Evolutionary conservation across 202 grass and related monocot genomes (phyloP), one percentile per base, ranked within the genome.

Genomic region (Musa balbisiana): DNA sequence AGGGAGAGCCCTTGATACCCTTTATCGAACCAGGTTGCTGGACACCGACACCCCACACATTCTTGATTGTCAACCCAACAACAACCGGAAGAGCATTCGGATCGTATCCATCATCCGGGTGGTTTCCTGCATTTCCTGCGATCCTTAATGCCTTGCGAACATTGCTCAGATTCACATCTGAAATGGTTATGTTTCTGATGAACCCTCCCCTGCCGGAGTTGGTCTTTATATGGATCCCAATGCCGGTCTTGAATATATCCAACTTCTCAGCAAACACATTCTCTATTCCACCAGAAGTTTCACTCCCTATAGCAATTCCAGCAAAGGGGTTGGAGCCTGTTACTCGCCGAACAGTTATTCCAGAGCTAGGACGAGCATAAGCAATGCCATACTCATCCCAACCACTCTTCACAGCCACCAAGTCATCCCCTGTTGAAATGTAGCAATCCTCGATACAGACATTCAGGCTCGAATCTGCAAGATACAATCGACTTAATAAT

Each of bases 311-410:
- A 0, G 92, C 84, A 10, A 96, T 80, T 8, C 92, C 92, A 0
- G 87, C 85, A 65, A 90, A 96, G 4, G 89, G 92, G 9, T 76
- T 87, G 22, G 89, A 96, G 26, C 85, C 89, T 11, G 87, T 82
- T 21, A 96, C 72, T 73, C 87, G 76, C 3, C 87, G 85, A n/a
- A 92, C 33, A 15, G 92, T 92, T 77, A 96, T 92, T 74, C 49
- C 83, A 0, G 92, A 90, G 83, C 89, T 88, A 17, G 89, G 85
- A 19, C 84, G 87, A 9, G 74, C 82, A 19, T 84, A 96, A 20
- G 92, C 62, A 23, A 96, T 87, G 21, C 92, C 92, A n/a, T 96
- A 96, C 73, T 96, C 85, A 16, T 96, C 92, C 92, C 92, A 90
- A 51, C 92, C 92, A 62, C 89, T 92, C 85, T 96, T 96, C 77